A percentile compares a stretch with the other conserved stretches of the same genome.
Conservation (phyloP, 2,329 filamentous ascomycete genomes). For the Exophiala sideris region DNA sequence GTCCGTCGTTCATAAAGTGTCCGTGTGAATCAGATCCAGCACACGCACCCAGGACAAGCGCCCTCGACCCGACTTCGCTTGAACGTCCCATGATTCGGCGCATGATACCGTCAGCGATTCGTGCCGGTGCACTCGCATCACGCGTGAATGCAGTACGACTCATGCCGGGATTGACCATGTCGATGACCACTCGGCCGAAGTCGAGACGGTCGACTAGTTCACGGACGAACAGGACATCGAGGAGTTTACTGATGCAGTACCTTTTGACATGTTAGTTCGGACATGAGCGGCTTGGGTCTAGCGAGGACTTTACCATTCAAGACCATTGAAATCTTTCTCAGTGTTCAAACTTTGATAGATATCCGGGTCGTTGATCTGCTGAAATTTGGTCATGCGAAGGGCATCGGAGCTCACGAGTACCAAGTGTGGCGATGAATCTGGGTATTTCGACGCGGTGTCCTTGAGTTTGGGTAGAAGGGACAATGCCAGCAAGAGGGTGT, state of each 20-base stretch:
- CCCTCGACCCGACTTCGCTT: slow-evolving; percentile 24
- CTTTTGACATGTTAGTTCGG: slow-evolving; percentile 3
- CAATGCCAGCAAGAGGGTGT: slow-evolving; percentile 29
- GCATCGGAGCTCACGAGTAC: slow-evolving; percentile 27
- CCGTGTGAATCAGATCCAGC: slow-evolving; percentile 13
- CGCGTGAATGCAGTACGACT: slow-evolving; percentile 22
- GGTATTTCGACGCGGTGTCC: slow-evolving; percentile 17
- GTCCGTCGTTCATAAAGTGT: slow-evolving; percentile 17
- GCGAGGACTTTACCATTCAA: not conserved
- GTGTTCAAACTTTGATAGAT: slow-evolving; percentile 18
- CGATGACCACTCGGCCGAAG: slow-evolving; percentile 19
- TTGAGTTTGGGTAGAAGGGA: slow-evolving; percentile 27
- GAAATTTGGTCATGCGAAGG: slow-evolving; percentile 24
- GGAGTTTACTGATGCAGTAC: slow-evolving; percentile 22
- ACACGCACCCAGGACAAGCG: slow-evolving; percentile 22
- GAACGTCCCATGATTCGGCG: slow-evolving; percentile 19
- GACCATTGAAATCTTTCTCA: slow-evolving; percentile 9
- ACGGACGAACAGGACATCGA: slow-evolving; percentile 23
- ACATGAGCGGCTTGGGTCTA: not conserved
- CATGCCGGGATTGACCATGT: slow-evolving; percentile 29
- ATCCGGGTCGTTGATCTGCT: slow-evolving; percentile 20
- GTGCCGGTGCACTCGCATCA: not conserved
- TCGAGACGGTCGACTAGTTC: slow-evolving; percentile 18
- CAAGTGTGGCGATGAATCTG: slow-evolving; percentile 20
- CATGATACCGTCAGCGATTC: slow-evolving; percentile 4